Evolutionary conservation across 768 basidiomycete species (phyloP), one percentile per base, ranked within the genome.

Genomic region (Russula abietina): DNA sequence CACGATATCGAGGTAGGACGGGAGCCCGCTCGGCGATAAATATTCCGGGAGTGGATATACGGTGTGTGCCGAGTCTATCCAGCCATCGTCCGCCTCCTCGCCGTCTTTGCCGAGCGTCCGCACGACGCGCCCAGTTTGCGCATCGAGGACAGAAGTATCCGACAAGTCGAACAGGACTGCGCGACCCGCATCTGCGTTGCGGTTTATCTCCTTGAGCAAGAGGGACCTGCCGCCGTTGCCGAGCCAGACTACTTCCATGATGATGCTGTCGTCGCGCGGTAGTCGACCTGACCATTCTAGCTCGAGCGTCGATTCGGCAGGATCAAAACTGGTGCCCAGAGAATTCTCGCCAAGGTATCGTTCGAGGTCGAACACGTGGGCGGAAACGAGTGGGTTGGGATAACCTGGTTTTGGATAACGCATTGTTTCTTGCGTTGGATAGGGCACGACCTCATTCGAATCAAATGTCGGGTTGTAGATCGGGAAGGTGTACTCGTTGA

Each of bases 351-450:
- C 22, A 57, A 81, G 74, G 69, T 86, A 87, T 16, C 75, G 71
- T 43, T 74, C 77, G 22, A 99, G 72, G 67, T 93, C 88, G 71
- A 97, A 98, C 46, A 97, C 82, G 70, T 89, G 85, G 32, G 89
- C 81, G 4, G 84, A 81, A 48, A 93, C 93, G 33, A 91, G 75
- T 9, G 97, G 97, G 71, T 98, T 99, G 50, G 83, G 77, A 73
- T 88, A 92, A 22, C 93, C 92, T 17, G 92, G 93, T 69, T 96
- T 96, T 12, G 93, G 93, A 70, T 96, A 96, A 66, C 80, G 80
- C 72, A 93, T 85, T 43, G 83, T 81, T 32, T 78, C 75, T 38
- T 79, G 75, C 50, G 73, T 71, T 19, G 90, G 88, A 73, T 96
- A 98, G 36, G 93, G 93, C 43, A 89, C 77, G 32, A 93, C 86